Evolutionary conservation across 768 basidiomycete species (phyloP).

Genomic region (Calvatia gigantea): DNA sequence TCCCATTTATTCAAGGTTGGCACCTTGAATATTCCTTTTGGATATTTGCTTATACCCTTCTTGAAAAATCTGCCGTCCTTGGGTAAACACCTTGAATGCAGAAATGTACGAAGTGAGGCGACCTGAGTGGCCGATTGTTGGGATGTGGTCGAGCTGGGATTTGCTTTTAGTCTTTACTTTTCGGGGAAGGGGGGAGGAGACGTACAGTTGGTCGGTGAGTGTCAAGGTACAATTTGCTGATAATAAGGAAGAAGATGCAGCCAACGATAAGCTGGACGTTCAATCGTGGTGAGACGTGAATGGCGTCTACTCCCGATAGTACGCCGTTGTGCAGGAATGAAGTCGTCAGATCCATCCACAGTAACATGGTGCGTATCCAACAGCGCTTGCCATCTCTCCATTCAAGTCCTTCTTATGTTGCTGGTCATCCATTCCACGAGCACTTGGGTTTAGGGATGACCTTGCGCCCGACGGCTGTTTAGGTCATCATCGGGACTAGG

Average conservation of each 20-base stretch:
- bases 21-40: constrained; percentile 23
- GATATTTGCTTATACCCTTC: constrained; percentile 23
- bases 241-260: background rate
- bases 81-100: constrained; percentile 19
- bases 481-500: too few relatives aligned
- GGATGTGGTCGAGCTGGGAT: constrained; percentile 11
- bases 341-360: too few relatives aligned
- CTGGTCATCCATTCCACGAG: too few relatives aligned
- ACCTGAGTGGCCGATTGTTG: constrained; percentile 21
- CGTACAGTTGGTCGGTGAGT: background rate
- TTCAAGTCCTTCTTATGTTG: too few relatives aligned
- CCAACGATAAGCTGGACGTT: too few relatives aligned
- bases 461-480: too few relatives aligned
- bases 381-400: too few relatives aligned
- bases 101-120: constrained; percentile 21
- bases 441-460: too few relatives aligned
- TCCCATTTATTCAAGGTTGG: constrained; percentile 22
- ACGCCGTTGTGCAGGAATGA: too few relatives aligned
- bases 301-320: too few relatives aligned
- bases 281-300: too few relatives aligned
- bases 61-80: constrained; percentile 20
- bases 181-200: background rate
- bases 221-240: background rate
- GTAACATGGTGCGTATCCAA: too few relatives aligned
- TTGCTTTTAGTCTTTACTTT: background rate